Evolutionary conservation across 768 basidiomycete species (phyloP), one percentile per base, ranked within the genome.

Genomic region (Coprinopsis marcescibilis): DNA sequence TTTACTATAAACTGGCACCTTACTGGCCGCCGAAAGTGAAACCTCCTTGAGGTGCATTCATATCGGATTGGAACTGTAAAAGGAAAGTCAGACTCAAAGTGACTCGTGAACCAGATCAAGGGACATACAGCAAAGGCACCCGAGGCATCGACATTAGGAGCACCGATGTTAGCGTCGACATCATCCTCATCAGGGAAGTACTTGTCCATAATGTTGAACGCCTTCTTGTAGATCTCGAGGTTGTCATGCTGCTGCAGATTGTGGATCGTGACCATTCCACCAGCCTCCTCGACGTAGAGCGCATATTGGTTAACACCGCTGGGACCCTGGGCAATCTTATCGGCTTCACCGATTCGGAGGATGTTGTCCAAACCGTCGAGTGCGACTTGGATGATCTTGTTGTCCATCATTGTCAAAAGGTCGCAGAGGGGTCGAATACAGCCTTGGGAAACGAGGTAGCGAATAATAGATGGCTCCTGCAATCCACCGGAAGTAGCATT

Each of bases 181-280:
- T 94, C 95, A 62, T 97, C 95, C 60, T 98, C 95, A 53, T 94
- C 92, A 26, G 93, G 91, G 86, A 95, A 96, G 73, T 95, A 96
- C 62, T 94, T 94, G 71, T 91, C 87, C 87, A 90, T 90, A 60
- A 91, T 96, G 66, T 91, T 91, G 77, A 93, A 99, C 33, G 94
- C 95, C 73, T 99, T 98, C 80, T 97, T 97, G 73, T 99, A 99
- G 58, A 99, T 98, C 57, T 98, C 95, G 68, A 97, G 68, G 70
- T 99, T 99, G 72, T 99, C 95, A 67, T 98, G 96, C 67, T 95
- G 93, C 70, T 99, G 96, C 45, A 98, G 81, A 67, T 97, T 94
- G 75, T 99, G 95, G 64, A 99, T 97, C 15, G 92, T 89, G 56
- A 92, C 80, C 96, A 99, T 98, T 44, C 96, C 96, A 49, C 96